Evolutionary conservation across 306 rosid genomes (phyloP), one percentile per base, ranked within the genome.

Genomic region (Gastrolobium villosum): DNA sequence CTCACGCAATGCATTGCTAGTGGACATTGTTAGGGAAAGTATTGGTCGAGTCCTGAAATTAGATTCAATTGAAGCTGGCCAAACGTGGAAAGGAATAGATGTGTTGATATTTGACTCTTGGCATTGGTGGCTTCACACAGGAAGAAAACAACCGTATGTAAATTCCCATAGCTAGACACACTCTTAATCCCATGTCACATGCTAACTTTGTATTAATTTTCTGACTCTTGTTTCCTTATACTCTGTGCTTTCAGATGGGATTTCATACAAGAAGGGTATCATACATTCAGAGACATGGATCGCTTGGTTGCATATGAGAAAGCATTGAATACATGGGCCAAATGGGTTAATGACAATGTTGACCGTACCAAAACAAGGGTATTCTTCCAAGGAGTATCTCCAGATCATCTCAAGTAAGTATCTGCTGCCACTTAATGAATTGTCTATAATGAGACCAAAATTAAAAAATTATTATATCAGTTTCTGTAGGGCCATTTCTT

Each of bases 361-460:
- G 80, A 91, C 64, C 80, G 87, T 5, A 39, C 73, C 1, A 75
- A 74, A 71, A 86, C 96, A 14, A 83, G 6, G 48, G 89, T 94
- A 34, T 84, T 91, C 81, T 94, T 88, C 36, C 98, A 94, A 79
- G 98, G 94, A 11, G 79, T 94, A 3, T 94, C 97, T 28, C 98
- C 97, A 0, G 97, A 91, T 67, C 98, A 94, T 61, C 3, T 32
- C 2, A 75, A 86, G 98, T 90, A 85, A 80, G 85, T 43, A 20
- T 14, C 13, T 4, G 0, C 14, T 57, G 13, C 11, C 8, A 50
- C 39, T 37, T 39, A 48, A 7, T 49, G 36, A 28, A 30, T 41
- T 64, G 14, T 20, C 4, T 13, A 34, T 15, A 20, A 45, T 61
- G 4, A 45, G 10, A 5, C 45, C 8, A 35, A 32, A 7, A 35